Base-by-base conservation (phyloP, 257 asterid genomes). In the Perilla frutescens region DNA sequence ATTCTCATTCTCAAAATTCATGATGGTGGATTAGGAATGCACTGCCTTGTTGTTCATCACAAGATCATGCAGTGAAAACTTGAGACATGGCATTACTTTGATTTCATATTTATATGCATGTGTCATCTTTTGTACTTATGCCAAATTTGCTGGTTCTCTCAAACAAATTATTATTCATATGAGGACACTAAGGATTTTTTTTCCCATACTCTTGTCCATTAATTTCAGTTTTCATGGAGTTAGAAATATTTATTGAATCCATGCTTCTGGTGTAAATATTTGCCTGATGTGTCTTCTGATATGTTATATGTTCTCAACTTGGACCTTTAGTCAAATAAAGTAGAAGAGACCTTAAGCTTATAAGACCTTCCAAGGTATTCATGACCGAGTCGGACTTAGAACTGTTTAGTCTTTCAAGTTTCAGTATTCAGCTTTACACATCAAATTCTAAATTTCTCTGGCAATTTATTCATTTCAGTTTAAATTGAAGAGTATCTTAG, bases 241-340 rank as follows among this genome's bases (percentile, higher is more conserved):
- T 54, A 26, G 40, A 66, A 26, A 53, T 61, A 49, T 74, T n/a
- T 58, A 40, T 26, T 50, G 48, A 63, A 43, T 59, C 53, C 73
- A 49, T 64, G 76, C 69, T 70, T 71, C 73, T 59, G 20, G 13
- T 64, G 43, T 54, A 68, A 45, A 77, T 20, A 48, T 57, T 37
- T 37, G 53, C 36, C 7, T 57, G 74, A 48, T 41, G 31, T 34
- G 3, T 73, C 54, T 62, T 43, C 50, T 74, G 39, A 48, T 44
- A 6, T 48, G 40, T 56, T 71, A 60, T 39, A 70, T 73, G 48
- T 65, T 63, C 68, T 68, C 26, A 2, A 53, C 67, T 43, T 45
- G 53, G 39, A 44, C 26, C 66, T 73, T 39, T 48, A 56, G n/a
- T 64, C 7, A 13, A 49, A 40, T 26, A 48, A 75, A 45, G 15